Evolutionary conservation across 2,329 filamentous ascomycete species (phyloP).

Genomic region (Iodosphaeria phyllophila): DNA sequence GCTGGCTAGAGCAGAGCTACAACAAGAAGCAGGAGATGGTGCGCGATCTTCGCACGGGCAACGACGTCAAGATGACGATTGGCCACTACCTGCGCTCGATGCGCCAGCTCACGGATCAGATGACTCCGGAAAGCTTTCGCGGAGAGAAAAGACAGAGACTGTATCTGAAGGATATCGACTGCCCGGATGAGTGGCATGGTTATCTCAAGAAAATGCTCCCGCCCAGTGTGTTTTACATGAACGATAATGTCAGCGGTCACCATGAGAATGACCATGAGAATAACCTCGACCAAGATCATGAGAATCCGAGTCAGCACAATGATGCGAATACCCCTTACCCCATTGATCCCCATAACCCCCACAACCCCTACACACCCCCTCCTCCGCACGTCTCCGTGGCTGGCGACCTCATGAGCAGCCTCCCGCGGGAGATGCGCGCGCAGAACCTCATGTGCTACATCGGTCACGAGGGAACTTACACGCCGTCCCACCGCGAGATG

Average conservation of each 20-base stretch:
- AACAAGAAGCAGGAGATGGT: constrained; percentile 76
- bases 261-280: constrained; percentile 13
- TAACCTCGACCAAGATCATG: constrained; percentile 19
- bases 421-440: constrained; percentile 73
- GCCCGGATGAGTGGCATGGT: constrained; percentile 70
- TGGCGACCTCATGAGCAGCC: constrained; percentile 86
- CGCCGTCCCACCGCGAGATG: constrained; percentile 91
- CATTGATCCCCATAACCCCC: too few relatives aligned
- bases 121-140: constrained; percentile 54
- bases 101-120: constrained; percentile 68
- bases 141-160: constrained; percentile 69
- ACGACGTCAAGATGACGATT: constrained; percentile 67
- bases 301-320: constrained; percentile 9
- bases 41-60: constrained; percentile 55
- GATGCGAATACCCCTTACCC: constrained; percentile 16
- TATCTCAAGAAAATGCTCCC: constrained; percentile 64
- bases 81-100: constrained; percentile 84
- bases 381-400: constrained; percentile 40
- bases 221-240: constrained; percentile 72
- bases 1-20: constrained; percentile 65
- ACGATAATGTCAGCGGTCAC: constrained; percentile 43
- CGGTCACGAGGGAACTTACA: constrained; percentile 93
- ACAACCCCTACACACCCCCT: too few relatives aligned
- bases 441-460: constrained; percentile 98
- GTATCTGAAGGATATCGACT: constrained; percentile 95